Base-by-base conservation (phyloP, 345 rosid species). In the Crucihimalaya himalaica region DNA sequence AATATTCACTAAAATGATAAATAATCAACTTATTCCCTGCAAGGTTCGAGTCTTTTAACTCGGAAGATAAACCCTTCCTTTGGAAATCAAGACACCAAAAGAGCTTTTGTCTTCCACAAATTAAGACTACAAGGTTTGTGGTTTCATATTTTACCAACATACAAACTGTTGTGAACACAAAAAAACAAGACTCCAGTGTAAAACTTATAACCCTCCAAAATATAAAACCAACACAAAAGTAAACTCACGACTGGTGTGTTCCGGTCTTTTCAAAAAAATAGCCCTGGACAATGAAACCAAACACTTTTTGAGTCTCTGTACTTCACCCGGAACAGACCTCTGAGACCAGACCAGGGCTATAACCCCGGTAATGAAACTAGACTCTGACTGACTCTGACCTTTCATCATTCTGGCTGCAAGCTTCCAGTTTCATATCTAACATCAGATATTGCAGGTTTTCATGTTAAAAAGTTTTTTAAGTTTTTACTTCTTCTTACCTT, bases 401-500 rank as follows among this genome's bases (percentile, higher is more conserved):
- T 34, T 34, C 48, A 59, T 66, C 67, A 59, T 16, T 25, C 45
- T 60, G 27, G 45, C 63, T 52, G 62, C 54, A 62, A 37, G n/a
- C 75, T 60, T 47, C 68, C 39, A 16, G 4, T 32, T 37, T 52
- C 76, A 62, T 23, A 62, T 51, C 15, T 27, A 11, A 18, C n/a
- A 39, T 62, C 76, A 72, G 54, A 18, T 14, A 40, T 71, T 50
- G 60, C 12, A 39, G 19, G 52, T 62, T 61, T 72, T 51, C 42
- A 51, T 29, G 34, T 43, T 54, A 54, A 6, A 60, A 14, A 42
- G n/a, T 63, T 53, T 8, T 63, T 53, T 8, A 32, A 54, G 27
- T 29, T 63, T 27, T 45, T 45, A 23, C 51, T 71, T 8, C 37
- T 55, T 60, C 48, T 74, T 77, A 67, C 81, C 73, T 80, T 81